These are phyloP conservation scores for Extremus antarcticus DNA, from an alignment of 495 filamentous ascomycete species.

Conservation along the genomic window DNA sequence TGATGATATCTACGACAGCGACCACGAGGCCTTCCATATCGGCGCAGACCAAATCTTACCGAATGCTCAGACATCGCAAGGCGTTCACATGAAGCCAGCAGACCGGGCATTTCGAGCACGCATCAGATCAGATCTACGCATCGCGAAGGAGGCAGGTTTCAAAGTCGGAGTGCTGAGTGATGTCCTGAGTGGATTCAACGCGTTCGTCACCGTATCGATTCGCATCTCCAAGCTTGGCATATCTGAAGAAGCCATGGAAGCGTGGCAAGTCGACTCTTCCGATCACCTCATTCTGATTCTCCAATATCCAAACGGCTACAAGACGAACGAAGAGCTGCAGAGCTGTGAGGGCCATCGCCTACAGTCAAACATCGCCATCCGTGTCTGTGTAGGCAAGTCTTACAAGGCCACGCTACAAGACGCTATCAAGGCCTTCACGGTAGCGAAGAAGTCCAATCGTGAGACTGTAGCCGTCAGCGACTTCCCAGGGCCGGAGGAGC, in stretches of 20 bases:
- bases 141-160: slow-evolving; percentile 56
- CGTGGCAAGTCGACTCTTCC: slow-evolving; percentile 57
- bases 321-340: slow-evolving; percentile 39
- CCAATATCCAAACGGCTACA: slow-evolving; percentile 52
- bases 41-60: background rate
- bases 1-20: slow-evolving; percentile 18
- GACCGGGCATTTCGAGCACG: slow-evolving; percentile 21
- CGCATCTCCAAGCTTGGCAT: slow-evolving; percentile 61
- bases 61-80: background rate
- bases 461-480: slow-evolving; percentile 4
- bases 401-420: slow-evolving; percentile 46
- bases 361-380: slow-evolving; percentile 25
- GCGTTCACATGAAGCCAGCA: slow-evolving; percentile 10
- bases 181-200: slow-evolving; percentile 33
- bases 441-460: slow-evolving; percentile 4
- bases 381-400: slow-evolving; percentile 41
- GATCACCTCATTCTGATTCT: slow-evolving; percentile 74
- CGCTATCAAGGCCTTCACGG: slow-evolving; percentile 43
- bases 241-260: slow-evolving; percentile 62
- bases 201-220: slow-evolving; percentile 52
- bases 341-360: slow-evolving; percentile 11
- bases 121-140: slow-evolving; percentile 53
- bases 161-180: slow-evolving; percentile 55
- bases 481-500: slow-evolving; percentile 17
- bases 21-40: slow-evolving; percentile 16